Conservation (phyloP, 2,329 filamentous ascomycete species). For the Xylariaceae sp. region DNA sequence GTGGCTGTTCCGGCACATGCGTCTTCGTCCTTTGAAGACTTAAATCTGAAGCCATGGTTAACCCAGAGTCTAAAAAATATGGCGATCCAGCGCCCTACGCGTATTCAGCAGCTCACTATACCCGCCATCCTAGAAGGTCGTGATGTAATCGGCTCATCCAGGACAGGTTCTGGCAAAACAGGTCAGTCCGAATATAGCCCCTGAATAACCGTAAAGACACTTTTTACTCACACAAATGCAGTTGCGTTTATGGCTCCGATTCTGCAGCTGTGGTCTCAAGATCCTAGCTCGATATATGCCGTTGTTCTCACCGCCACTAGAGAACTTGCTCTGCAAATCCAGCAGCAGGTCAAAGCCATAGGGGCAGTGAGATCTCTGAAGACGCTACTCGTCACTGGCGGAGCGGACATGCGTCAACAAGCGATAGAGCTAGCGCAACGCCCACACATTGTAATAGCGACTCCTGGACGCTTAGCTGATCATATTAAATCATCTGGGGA, state of each 20-base stretch:
- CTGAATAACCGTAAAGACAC: neutral
- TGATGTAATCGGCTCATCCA: conserved; percentile 81
- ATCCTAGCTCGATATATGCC: conserved; percentile 90
- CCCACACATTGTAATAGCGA: conserved; percentile 93
- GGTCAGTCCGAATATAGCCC: conserved; percentile 16
- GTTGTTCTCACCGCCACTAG: conserved; percentile 89
- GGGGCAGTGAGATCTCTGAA: conserved; percentile 88
- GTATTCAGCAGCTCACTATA: conserved; percentile 92
- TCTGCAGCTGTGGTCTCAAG: conserved; percentile 89
- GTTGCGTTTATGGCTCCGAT: conserved; percentile 95
- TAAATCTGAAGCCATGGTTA: conserved; percentile 85
- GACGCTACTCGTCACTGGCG: conserved; percentile 87
- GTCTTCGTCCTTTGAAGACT: conserved; percentile 71
- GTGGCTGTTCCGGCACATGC: conserved; percentile 59
- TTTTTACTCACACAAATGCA: conserved; percentile 1
- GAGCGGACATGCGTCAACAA: conserved; percentile 89
- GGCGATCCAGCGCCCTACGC: conserved; percentile 87
- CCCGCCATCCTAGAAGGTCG: conserved; percentile 89
- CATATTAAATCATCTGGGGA: conserved; percentile 91
- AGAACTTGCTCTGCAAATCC: conserved; percentile 94
- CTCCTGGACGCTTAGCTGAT: conserved; percentile 89
- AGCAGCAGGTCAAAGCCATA: conserved; percentile 93
- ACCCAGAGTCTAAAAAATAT: conserved; percentile 76
- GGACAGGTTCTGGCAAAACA: conserved; percentile 97
- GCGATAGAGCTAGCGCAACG: conserved; percentile 81